Evolutionary conservation across 257 asterid species (phyloP).

Genomic region (Scutellaria barbata): DNA sequence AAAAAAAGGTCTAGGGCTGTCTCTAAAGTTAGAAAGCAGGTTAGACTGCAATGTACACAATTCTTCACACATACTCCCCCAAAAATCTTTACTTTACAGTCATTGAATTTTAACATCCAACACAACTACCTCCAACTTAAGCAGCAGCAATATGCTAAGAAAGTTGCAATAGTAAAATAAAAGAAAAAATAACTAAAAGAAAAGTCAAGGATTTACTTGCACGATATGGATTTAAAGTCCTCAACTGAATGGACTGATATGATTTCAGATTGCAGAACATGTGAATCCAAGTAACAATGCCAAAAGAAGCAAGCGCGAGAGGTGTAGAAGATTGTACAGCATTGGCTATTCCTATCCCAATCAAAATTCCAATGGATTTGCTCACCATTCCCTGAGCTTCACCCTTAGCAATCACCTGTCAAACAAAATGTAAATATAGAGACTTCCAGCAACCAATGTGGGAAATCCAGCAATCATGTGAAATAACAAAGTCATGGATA

Average conservation of each 20-base stretch:
- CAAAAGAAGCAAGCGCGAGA: conserved; percentile 86
- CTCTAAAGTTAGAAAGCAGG: too few species aligned
- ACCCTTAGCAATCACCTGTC: conserved; percentile 97
- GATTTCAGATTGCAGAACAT: conserved; percentile 98
- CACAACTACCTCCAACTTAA: conserved; percentile 15
- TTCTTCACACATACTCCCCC: too few species aligned
- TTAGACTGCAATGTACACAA: too few species aligned
- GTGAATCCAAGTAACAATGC: conserved; percentile 87
- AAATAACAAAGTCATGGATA: background rate
- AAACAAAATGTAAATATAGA: conserved; percentile 33
- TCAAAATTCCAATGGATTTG: conserved; percentile 89
- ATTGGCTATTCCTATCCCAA: conserved; percentile 88
- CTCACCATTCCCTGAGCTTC: conserved; percentile 99
- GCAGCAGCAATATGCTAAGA: conserved; percentile 8
- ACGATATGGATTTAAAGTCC: conserved; percentile 98
- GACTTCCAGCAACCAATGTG: conserved; percentile 12
- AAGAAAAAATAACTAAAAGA: conserved; percentile 7
- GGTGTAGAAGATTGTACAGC: conserved; percentile 81
- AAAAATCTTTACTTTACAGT: background rate
- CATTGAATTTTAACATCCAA: conserved; percentile 7
- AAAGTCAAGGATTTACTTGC: conserved; percentile 70
- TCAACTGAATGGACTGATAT: conserved; percentile 92
- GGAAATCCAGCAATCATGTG: conserved; percentile 28
- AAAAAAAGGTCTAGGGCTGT: too few species aligned
- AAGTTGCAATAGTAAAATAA: conserved; percentile 21